Evolutionary conservation across 1,139 yeast species (phyloP).

Genomic region (Protomyces lactucae-debilis): DNA sequence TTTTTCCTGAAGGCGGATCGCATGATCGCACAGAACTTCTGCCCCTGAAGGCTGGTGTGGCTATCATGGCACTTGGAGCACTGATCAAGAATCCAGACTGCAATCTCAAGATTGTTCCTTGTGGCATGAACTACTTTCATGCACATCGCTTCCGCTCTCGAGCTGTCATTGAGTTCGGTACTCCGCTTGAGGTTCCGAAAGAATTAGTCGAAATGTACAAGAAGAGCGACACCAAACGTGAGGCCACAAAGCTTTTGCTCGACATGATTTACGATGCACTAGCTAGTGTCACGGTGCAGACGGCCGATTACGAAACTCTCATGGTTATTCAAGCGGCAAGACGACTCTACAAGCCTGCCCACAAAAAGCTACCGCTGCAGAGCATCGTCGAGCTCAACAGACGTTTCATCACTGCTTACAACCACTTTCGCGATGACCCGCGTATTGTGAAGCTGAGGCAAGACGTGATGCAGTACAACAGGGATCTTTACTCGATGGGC

Average conservation of each 20-base stretch:
- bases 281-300: conserved; percentile 83
- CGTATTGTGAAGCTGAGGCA: conserved; percentile 56
- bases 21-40: conserved; percentile 88
- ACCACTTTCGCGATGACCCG: conserved; percentile 67
- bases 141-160: conserved; percentile 92
- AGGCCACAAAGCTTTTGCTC: conserved; percentile 66
- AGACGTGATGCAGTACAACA: conserved; percentile 65
- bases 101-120: conserved; percentile 81
- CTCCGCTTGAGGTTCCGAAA: conserved; percentile 67
- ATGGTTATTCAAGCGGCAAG: conserved; percentile 92
- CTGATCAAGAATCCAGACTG: conserved; percentile 62
- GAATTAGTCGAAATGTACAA: conserved; percentile 63
- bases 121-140: conserved; percentile 96
- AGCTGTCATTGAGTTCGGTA: conserved; percentile 91
- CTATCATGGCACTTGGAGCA: conserved; percentile 95
- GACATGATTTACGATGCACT: conserved; percentile 69
- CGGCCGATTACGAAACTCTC: conserved; percentile 86
- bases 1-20: conserved; percentile 96
- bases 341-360: conserved; percentile 76
- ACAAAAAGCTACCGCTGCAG: conserved; percentile 68
- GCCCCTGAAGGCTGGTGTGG: conserved; percentile 95
- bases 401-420: conserved; percentile 73
- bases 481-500: conserved; percentile 59
- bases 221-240: conserved; percentile 49
- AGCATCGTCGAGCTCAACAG: conserved; percentile 86